phyloP scores from a whole-genome alignment of 495 filamentous ascomycete genomes.

The Penicillium pulvis region DNA sequence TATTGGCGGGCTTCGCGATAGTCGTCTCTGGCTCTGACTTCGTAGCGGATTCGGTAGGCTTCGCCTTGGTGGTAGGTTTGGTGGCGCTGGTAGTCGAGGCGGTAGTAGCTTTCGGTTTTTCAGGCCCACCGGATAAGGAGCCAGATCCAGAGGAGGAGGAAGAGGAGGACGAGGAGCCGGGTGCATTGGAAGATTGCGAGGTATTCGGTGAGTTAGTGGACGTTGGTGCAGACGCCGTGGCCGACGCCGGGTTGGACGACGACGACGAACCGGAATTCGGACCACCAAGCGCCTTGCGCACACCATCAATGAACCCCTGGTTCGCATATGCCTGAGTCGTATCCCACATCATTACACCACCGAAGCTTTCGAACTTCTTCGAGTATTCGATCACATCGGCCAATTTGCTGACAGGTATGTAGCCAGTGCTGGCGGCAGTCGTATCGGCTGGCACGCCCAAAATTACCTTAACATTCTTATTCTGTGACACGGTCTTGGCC shows the following conservation, averaged over 20 bases:
- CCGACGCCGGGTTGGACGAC: conserved; percentile 33
- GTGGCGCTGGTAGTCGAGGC: not conserved
- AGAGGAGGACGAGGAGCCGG: conserved; percentile 32
- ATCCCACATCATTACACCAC: conserved; percentile 77
- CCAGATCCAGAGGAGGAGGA: conserved; percentile 34
- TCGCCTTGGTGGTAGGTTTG: not conserved
- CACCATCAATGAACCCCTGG: conserved; percentile 53
- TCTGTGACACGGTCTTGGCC: conserved; percentile 61
- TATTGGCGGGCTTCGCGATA: conserved; percentile 1
- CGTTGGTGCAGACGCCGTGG: conserved; percentile 30
- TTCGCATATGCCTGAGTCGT: conserved; percentile 62
- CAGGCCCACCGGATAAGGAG: conserved; percentile 28
- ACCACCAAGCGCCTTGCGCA: conserved; percentile 34
- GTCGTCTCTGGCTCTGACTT: not conserved
- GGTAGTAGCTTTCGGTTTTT: conserved; percentile 5
- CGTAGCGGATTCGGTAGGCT: conserved; percentile 8
- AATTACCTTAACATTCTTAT: conserved; percentile 64
- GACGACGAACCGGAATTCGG: conserved; percentile 36
- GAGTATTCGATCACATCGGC: conserved; percentile 50
- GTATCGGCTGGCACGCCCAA: conserved; percentile 66
- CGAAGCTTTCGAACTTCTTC: conserved; percentile 60
- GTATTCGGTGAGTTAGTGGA: conserved; percentile 35
- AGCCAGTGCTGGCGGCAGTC: conserved; percentile 60
- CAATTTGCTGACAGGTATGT: conserved; percentile 49
- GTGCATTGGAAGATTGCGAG: conserved; percentile 30